These are phyloP conservation scores for Penicillium glabrum DNA, from an alignment of 2,329 filamentous ascomycete genomes.

Conservation along the genomic window DNA sequence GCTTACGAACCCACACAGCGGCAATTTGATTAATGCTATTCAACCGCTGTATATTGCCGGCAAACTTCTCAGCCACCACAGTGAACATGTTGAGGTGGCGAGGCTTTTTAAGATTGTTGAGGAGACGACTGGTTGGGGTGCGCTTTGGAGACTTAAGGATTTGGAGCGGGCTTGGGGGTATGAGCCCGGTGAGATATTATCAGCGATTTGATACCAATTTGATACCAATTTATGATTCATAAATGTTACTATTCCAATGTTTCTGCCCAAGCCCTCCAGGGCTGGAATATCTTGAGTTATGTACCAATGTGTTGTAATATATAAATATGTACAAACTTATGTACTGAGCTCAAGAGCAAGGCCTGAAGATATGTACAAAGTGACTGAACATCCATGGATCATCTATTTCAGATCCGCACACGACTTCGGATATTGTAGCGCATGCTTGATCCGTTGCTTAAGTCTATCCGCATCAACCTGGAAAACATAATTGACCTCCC, in stretches of 20 bases:
- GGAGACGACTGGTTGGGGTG: slow-evolving; percentile 53
- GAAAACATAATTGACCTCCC: slow-evolving; percentile 43
- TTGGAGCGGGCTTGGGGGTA: slow-evolving; percentile 42
- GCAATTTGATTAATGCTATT: slow-evolving; percentile 57
- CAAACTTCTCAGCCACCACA: slow-evolving; percentile 52
- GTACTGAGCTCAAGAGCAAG: no score
- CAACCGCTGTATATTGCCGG: slow-evolving; percentile 59
- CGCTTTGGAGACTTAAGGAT: slow-evolving; percentile 52
- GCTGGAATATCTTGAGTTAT: no score
- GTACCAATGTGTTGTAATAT: no score
- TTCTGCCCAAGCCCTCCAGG: no score
- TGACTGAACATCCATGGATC: no score
- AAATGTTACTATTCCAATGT: no score
- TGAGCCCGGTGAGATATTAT: slow-evolving; percentile 24
- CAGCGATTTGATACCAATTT: slow-evolving; percentile 14
- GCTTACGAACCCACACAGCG: slow-evolving; percentile 54
- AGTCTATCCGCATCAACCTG: slow-evolving; percentile 38
- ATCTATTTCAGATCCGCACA: slow-evolving; percentile 11
- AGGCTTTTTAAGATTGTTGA: slow-evolving; percentile 50
- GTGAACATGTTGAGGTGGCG: slow-evolving; percentile 39
- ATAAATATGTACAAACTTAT: no score
- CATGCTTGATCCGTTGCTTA: slow-evolving; percentile 38
- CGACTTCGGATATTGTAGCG: slow-evolving; percentile 28
- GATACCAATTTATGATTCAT: not conserved
- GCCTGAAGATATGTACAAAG: not conserved